Percentiles rank a stretch among this genome's conserved stretches.
Evolutionary conservation across 176 grass and related monocot genomes (phyloP).

Genomic region (barley (Hordeum vulgare)): DNA sequence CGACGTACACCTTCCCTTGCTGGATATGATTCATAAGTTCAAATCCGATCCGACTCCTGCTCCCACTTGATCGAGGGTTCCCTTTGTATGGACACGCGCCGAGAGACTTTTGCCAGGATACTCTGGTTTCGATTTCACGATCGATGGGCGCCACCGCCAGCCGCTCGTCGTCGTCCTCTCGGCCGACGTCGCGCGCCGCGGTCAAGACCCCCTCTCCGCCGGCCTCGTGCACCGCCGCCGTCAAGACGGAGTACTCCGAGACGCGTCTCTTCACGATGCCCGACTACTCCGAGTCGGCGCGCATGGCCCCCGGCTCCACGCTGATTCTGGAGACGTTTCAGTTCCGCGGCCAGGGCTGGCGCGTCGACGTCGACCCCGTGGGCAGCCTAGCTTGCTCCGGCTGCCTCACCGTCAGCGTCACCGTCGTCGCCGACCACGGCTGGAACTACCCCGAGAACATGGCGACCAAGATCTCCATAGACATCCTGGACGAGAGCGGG

Average conservation of each 20-base stretch:
- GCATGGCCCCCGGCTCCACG: not conserved
- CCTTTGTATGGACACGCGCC: not conserved
- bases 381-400: not conserved
- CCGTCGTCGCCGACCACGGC: not conserved
- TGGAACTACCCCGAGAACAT: not conserved
- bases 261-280: not conserved
- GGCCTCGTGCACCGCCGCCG: not conserved
- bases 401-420: conserved; percentile 17
- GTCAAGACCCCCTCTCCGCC: not conserved
- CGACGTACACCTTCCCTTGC: not conserved
- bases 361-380: not conserved
- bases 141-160: not conserved
- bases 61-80: not conserved
- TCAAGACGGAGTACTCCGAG: not conserved
- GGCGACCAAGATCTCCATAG: not conserved
- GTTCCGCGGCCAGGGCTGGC: conserved; percentile 20
- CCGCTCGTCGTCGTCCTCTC: not conserved
- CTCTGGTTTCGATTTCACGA: not conserved
- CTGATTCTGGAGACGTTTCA: not conserved
- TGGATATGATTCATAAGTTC: not conserved
- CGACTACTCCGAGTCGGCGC: not conserved
- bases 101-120: not conserved
- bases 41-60: not conserved
- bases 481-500: not conserved
- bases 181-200: not conserved